Base-by-base conservation (phyloP, 2,329 filamentous ascomycete genomes). In the Microascus cirrosus region DNA sequence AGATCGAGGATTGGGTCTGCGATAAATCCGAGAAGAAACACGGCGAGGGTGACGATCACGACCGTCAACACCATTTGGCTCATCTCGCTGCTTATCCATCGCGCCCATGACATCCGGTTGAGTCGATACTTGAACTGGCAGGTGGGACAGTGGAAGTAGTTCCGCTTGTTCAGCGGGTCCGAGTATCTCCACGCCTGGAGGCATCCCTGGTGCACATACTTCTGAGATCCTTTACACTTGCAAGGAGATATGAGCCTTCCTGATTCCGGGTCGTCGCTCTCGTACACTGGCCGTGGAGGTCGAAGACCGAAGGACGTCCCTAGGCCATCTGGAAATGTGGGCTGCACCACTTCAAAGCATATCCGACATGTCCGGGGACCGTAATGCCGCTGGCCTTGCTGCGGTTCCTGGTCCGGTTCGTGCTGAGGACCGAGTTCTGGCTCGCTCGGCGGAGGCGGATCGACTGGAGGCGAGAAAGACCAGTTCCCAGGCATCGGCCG, bases 121-220 rank as follows among this genome's bases (percentile, higher is more conserved):
- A 96, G 77, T 39, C 83, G 82, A 72, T 96, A 97, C 63, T 81
- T 79, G 72, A 94, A 96, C 36, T 84, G 79, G 72, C 93, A 97
- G 0, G 90, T 96, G 22, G 89, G 89, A 67, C 93, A 97, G 65
- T 89, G 81, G 83, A 87, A 96, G 68, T 85, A 95, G 64, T 92
- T 90, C 59, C 88, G 81, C 35, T 75, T 78, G 66, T 71, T 71
- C 32, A 71, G 66, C 0, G 89, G 87, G 67, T 90, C 84, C 51
- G 89, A 81, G 61, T 86, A 80, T 63, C 94, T 83, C 90, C 92
- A 97, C 12, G 82, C 78, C 65, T 88, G 83, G 54, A 99, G 77
- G 67, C 94, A 99, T 34, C 85, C 87, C 71, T 96, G 90, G 70
- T 99, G 94, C 25, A 97, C 91, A 71, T 95, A 96, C 73, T 89